Conservation (phyloP, 2,329 filamentous ascomycete species). For the Penicillium griseofulvum region DNA sequence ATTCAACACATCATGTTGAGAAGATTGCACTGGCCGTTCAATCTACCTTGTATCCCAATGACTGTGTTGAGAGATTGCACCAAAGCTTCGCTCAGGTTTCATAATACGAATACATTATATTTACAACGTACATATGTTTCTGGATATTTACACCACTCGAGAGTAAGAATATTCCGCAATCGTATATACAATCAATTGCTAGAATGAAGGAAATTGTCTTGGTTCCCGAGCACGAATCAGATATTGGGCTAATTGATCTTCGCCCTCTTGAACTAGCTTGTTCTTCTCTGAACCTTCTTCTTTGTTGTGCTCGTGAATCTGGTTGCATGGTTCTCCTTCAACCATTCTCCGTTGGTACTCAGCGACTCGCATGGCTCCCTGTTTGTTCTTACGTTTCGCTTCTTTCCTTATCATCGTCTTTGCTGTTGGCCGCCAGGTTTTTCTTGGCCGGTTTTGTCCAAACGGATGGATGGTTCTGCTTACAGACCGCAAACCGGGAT, state of each 20-base stretch:
- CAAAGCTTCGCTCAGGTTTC: neutral
- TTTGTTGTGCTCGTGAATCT: too few species aligned
- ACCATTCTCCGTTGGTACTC: neutral
- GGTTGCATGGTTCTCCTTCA: neutral
- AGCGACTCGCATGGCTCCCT: neutral
- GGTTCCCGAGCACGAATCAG: too few species aligned
- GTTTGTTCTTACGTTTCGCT: neutral
- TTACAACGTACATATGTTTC: neutral
- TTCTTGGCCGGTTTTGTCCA: conserved; percentile 7
- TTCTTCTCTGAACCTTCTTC: neutral
- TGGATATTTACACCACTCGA: too few species aligned
- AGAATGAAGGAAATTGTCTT: neutral
- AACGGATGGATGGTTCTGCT: conserved; percentile 13
- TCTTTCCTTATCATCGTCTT: neutral
- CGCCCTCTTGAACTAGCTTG: neutral
- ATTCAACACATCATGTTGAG: neutral
- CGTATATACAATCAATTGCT: neutral
- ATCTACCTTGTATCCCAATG: neutral
- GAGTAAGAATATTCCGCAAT: neutral
- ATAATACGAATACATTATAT: neutral
- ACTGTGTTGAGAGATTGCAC: neutral
- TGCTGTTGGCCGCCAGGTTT: neutral
- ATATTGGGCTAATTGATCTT: neutral
- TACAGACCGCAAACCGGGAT: conserved; percentile 47
- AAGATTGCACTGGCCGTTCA: neutral